Conservation (phyloP, 2,329 filamentous ascomycete genomes). For the Fusarium anguioides region DNA sequence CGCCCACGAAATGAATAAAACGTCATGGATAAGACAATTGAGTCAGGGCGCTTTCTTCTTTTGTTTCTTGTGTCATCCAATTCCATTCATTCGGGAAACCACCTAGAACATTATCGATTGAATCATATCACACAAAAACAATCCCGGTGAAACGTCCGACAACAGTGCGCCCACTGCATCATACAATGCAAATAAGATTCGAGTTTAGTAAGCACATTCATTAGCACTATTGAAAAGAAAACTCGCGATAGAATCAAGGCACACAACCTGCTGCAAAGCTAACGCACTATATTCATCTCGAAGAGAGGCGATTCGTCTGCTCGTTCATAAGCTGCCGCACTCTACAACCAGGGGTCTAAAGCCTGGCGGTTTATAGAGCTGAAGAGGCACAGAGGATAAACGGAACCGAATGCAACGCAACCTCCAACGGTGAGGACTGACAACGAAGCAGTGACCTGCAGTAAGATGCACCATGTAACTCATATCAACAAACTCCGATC, state of each 20-base stretch:
- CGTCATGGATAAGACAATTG: constrained; percentile 28
- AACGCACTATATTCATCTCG: constrained; percentile 22
- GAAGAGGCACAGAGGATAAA: constrained; percentile 32
- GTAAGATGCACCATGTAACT: constrained; percentile 24
- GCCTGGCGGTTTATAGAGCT: constrained; percentile 36
- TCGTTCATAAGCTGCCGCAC: constrained; percentile 10
- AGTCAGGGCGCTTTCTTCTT: constrained; percentile 28
- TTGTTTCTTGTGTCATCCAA: constrained; percentile 8
- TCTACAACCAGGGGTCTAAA: constrained; percentile 23
- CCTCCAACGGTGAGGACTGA: constrained; percentile 9
- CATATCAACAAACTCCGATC: constrained; percentile 9
- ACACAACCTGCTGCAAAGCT: constrained; percentile 3
- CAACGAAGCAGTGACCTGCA: constrained; percentile 33
- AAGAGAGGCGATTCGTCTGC: constrained; percentile 19
- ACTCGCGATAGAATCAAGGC: constrained; percentile 18
- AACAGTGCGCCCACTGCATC: constrained; percentile 19
- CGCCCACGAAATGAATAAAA: constrained; percentile 35
- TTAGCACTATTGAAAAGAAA: not conserved
- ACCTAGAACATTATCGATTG: constrained; percentile 20
- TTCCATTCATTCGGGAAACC: constrained; percentile 26
- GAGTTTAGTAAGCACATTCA: not conserved
- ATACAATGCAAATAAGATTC: not conserved
- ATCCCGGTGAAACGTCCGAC: constrained; percentile 22
- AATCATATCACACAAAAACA: constrained; percentile 10
- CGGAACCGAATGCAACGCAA: constrained; percentile 24